phyloP scores from a whole-genome alignment of 2,329 filamentous ascomycete genomes.

The Sclerotinia spermophila region DNA sequence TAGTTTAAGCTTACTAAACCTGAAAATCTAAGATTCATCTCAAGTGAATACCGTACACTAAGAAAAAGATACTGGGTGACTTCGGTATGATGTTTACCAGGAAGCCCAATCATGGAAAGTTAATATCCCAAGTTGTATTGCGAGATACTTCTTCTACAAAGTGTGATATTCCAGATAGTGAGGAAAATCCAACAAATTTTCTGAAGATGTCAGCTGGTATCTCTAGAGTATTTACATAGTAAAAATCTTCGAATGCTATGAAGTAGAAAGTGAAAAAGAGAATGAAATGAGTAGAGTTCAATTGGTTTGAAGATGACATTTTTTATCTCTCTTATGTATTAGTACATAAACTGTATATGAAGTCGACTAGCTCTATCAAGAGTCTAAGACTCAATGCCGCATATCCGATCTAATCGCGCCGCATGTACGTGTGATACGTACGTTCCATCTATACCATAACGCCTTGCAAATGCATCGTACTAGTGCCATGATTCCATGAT shows the following conservation, averaged over 20 bases:
- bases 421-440: conserved; percentile 9
- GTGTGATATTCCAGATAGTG: neutral
- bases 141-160: neutral
- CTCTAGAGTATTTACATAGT: neutral
- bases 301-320: neutral
- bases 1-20: neutral
- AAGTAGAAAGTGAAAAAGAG: neutral
- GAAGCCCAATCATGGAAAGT: neutral
- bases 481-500: conserved; percentile 1
- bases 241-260: neutral
- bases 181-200: neutral
- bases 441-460: conserved; percentile 8
- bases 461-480: conserved; percentile 1
- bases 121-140: neutral
- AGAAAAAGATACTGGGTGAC: neutral
- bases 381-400: neutral
- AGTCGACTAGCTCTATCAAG: neutral
- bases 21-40: neutral
- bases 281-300: neutral
- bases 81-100: neutral
- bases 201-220: neutral
- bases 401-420: neutral
- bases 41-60: neutral
- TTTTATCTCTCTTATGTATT: neutral
- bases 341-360: conserved; percentile 8